phyloP scores from a whole-genome alignment of 331 rosid species.

The Pyracantha coccinea region DNA sequence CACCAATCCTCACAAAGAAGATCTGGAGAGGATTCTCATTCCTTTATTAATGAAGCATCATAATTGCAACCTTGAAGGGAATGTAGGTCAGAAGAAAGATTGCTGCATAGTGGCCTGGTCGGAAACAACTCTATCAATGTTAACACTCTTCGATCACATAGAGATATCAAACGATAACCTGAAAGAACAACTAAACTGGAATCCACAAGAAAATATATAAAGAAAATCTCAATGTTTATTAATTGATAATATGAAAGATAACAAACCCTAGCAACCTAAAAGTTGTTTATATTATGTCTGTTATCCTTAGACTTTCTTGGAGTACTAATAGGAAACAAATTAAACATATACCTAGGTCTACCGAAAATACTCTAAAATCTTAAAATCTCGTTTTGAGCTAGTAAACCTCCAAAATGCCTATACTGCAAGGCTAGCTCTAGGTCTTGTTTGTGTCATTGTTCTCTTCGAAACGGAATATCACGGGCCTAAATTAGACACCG shows the following conservation, averaged over 20 bases:
- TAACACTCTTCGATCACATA: background rate
- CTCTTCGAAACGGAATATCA: background rate
- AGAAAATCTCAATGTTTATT: background rate
- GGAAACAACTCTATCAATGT: background rate
- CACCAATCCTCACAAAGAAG: too few relatives aligned
- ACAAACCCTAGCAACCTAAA: background rate
- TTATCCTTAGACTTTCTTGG: background rate
- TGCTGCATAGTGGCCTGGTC: background rate
- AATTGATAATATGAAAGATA: too few relatives aligned
- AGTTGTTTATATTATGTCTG: background rate
- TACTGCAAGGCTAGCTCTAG: background rate
- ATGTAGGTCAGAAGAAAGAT: background rate
- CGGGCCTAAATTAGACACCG: background rate
- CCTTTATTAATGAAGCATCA: slow-evolving; percentile 9
- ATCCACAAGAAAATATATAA: background rate
- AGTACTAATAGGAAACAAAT: background rate
- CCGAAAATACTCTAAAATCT: background rate
- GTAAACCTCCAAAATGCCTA: background rate
- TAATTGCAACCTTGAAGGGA: background rate
- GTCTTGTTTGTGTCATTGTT: background rate
- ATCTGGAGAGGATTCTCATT: too few relatives aligned
- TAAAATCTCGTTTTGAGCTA: background rate
- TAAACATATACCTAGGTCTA: background rate
- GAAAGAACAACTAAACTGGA: background rate
- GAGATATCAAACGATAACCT: background rate